phyloP scores from a whole-genome alignment of 2,329 filamentous ascomycete genomes.

The Zopfia rhizophila region DNA sequence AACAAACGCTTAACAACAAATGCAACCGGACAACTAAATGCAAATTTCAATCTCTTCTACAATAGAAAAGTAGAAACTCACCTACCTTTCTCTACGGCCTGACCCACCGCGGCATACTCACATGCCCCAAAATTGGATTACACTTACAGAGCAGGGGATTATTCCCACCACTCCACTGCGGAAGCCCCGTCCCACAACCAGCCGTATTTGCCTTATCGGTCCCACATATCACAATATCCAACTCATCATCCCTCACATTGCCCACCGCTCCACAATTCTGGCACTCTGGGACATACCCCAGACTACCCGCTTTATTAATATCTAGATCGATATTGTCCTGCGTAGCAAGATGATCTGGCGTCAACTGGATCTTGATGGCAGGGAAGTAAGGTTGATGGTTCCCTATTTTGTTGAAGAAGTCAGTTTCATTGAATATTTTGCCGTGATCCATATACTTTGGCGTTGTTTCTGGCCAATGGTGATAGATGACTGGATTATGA shows the following conservation, averaged over 20 bases:
- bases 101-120: no score
- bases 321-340: slow-evolving; percentile 1
- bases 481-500: no score
- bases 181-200: slow-evolving; percentile 15
- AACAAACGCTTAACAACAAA: no score
- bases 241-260: slow-evolving; percentile 20
- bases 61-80: no score
- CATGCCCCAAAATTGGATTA: no score
- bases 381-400: slow-evolving; percentile 26
- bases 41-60: no score
- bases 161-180: slow-evolving; percentile 3
- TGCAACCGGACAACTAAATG: no score
- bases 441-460: background rate
- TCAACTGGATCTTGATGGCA: slow-evolving; percentile 18
- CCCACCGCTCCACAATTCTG: slow-evolving; percentile 6
- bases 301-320: slow-evolving; percentile 18
- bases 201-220: slow-evolving; percentile 16
- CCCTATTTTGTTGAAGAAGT: slow-evolving; percentile 17
- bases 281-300: slow-evolving; percentile 11
- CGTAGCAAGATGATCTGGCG: background rate
- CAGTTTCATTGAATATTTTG: slow-evolving; percentile 6
- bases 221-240: slow-evolving; percentile 24
- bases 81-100: no score
- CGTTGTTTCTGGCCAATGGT: background rate
- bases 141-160: no score